Evolutionary conservation across 2,329 filamentous ascomycete genomes (phyloP).

Genomic region (Alternaria sp.): DNA sequence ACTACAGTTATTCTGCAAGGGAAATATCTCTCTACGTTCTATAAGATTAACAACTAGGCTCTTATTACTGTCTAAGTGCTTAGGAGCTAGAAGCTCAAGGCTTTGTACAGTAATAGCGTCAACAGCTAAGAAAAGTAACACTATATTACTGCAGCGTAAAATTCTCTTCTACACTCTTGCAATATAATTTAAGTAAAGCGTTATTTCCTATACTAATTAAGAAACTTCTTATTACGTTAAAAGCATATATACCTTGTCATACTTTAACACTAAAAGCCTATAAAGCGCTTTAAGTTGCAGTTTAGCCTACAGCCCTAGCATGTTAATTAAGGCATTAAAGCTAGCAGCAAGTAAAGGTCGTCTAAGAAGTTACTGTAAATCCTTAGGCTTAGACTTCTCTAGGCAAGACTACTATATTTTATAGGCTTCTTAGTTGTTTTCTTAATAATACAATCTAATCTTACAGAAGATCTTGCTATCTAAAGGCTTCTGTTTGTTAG

Average conservation of each 20-base stretch:
- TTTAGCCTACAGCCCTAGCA: conserved; percentile 29
- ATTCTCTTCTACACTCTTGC: conserved; percentile 18
- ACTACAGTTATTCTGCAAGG: conserved; percentile 9
- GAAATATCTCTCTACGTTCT: conserved; percentile 17
- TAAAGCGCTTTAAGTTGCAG: conserved; percentile 34
- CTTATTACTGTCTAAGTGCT: conserved; percentile 16
- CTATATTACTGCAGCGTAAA: conserved; percentile 14
- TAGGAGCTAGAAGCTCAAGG: conserved; percentile 20
- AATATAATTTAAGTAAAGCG: conserved; percentile 25
- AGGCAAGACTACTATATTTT: conserved; percentile 29
- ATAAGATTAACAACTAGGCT: conserved; percentile 16
- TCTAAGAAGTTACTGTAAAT: conserved; percentile 29
- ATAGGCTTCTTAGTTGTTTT: conserved; percentile 18
- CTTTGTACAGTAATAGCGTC: conserved; percentile 18
- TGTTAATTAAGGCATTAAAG: conserved; percentile 31
- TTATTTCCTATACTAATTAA: conserved; percentile 26
- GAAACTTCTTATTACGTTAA: conserved; percentile 1
- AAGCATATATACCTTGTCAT: conserved; percentile 25
- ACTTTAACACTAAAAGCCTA: conserved; percentile 31
- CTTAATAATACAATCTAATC: conserved; percentile 26
- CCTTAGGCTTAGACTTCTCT: conserved; percentile 29
- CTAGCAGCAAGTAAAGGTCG: conserved; percentile 14
- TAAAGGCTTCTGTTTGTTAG: conserved; percentile 27
- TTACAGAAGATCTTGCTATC: conserved; percentile 34
- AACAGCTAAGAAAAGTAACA: conserved; percentile 14